Conservation (phyloP, 805 yeast genomes). For the Peterozyma xylosa region DNA sequence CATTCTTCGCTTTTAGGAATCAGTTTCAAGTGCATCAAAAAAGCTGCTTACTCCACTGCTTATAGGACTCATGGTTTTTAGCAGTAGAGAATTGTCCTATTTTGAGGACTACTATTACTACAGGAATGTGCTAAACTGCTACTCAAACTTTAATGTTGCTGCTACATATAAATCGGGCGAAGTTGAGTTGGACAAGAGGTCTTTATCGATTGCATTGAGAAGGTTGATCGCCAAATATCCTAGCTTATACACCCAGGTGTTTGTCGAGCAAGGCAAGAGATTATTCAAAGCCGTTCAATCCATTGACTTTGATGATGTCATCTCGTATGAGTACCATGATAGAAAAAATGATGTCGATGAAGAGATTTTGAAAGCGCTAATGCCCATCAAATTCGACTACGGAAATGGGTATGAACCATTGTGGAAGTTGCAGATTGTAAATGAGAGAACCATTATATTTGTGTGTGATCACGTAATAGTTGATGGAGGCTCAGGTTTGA, state of each 20-base stretch:
- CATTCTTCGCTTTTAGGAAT: too few relatives aligned
- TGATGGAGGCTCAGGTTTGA: conserved; percentile 26
- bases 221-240: conserved; percentile 10
- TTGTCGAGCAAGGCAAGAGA: neutral
- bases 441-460: conserved; percentile 12
- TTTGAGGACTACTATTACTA: conserved; percentile 6
- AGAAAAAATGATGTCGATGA: neutral
- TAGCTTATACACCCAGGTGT: neutral
- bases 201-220: conserved; percentile 9
- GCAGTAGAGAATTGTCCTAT: neutral
- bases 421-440: conserved; percentile 15
- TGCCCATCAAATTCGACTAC: neutral
- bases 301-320: neutral
- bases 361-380: neutral
- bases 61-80: too few relatives aligned
- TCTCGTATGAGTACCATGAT: neutral
- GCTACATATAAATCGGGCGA: neutral
- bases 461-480: conserved; percentile 22
- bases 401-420: conserved; percentile 10
- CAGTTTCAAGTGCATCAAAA: too few relatives aligned
- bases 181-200: neutral
- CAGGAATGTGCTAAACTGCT: neutral
- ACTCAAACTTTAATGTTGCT: conserved; percentile 5
- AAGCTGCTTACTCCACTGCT: too few relatives aligned
- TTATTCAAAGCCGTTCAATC: neutral